Evolutionary conservation across 1,139 yeast species (phyloP).

Genomic region (Suhomyces bolitotheri): DNA sequence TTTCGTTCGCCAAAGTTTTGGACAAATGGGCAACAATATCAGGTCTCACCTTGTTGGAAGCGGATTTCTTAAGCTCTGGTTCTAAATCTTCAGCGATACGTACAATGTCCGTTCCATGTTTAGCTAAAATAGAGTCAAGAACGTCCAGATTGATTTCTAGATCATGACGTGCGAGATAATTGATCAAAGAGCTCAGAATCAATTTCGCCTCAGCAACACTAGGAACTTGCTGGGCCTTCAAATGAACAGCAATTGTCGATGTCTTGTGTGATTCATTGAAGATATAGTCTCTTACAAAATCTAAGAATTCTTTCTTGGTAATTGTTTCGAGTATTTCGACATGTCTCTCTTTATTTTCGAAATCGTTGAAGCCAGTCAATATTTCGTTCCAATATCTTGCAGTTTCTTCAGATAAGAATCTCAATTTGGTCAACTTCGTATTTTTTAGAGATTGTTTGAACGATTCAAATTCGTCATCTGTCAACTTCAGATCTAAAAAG

Average conservation of each 20-base stretch:
- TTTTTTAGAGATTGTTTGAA: conserved; percentile 69
- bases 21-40: conserved; percentile 9
- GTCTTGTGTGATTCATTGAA: conserved; percentile 27
- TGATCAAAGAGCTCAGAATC: conserved; percentile 29
- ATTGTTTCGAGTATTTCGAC: conserved; percentile 56
- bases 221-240: conserved; percentile 58
- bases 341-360: conserved; percentile 55
- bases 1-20: conserved; percentile 16
- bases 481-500: conserved; percentile 39
- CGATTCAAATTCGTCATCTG: conserved; percentile 63
- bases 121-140: conserved; percentile 27
- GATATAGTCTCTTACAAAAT: conserved; percentile 53
- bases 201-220: conserved; percentile 24
- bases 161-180: conserved; percentile 27
- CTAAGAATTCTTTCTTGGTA: conserved; percentile 56
- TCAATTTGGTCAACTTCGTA: conserved; percentile 67
- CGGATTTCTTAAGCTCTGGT: conserved; percentile 9
- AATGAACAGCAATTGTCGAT: conserved; percentile 61
- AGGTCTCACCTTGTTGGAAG: conserved; percentile 5
- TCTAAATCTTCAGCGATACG: conserved; percentile 19
- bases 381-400: conserved; percentile 65
- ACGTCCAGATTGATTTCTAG: conserved; percentile 29
- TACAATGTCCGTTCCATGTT: conserved; percentile 20
- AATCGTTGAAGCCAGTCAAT: conserved; percentile 76
- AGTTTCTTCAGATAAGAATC: conserved; percentile 78